A percentile compares a stretch with the other conserved stretches of the same genome.
phyloP scores from a whole-genome alignment of 768 basidiomycete genomes.

The Boletus reticuloceps region DNA sequence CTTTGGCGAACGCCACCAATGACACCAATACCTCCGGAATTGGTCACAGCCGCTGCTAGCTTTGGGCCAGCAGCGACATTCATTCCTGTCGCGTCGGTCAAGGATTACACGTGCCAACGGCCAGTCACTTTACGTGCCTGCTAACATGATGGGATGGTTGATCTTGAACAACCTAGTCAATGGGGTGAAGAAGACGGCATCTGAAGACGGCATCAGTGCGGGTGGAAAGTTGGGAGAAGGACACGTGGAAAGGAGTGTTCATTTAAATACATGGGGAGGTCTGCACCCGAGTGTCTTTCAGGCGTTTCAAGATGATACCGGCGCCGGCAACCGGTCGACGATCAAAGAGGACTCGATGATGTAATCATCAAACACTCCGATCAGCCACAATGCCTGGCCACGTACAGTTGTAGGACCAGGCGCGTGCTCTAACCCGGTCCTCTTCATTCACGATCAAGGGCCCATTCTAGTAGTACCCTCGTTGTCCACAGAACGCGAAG shows the following conservation, averaged over 20 bases:
- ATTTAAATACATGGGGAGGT: background rate
- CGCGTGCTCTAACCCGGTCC: conserved; percentile 33
- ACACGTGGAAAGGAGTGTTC: too few relatives aligned
- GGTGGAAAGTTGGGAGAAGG: background rate
- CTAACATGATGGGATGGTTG: conserved; percentile 82
- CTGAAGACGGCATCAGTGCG: conserved; percentile 60
- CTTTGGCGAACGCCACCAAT: conserved; percentile 80
- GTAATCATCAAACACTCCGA: conserved; percentile 21
- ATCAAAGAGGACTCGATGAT: too few relatives aligned
- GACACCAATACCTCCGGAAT: conserved; percentile 84
- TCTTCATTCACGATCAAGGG: conserved; percentile 20
- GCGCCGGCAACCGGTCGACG: too few relatives aligned
- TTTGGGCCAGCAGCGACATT: conserved; percentile 84
- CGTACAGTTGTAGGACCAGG: too few relatives aligned
- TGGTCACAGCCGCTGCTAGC: conserved; percentile 89
- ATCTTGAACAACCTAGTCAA: conserved; percentile 75
- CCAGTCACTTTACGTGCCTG: conserved; percentile 39
- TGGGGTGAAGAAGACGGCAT: conserved; percentile 65
- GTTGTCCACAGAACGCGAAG: conserved; percentile 73
- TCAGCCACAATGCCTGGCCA: too few relatives aligned
- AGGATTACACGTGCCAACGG: background rate
- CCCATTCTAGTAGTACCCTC: too few relatives aligned
- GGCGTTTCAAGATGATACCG: too few relatives aligned
- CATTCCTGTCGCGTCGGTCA: conserved; percentile 43
- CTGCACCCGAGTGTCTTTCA: background rate